Evolutionary conservation across 2,329 filamentous ascomycete species (phyloP), one percentile per base, ranked within the genome.

Genomic region (Penicillium sp.): DNA sequence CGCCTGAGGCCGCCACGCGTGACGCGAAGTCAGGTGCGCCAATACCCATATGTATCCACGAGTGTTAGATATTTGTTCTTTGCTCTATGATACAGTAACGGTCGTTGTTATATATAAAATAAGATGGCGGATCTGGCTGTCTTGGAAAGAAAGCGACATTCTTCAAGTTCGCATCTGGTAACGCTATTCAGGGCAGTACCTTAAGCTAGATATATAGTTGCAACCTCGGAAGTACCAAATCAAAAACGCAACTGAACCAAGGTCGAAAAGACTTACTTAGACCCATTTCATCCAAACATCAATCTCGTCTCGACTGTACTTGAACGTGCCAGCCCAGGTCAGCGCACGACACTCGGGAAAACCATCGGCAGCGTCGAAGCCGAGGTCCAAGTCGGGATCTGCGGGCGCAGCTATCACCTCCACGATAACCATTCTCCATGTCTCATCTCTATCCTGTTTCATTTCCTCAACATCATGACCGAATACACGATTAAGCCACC

Each of bases 1-100:
- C 49, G 60, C 59, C 62, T 63, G 48, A 66, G 63, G 59, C 61
- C 46, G 52, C 44, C 44, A 58, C 50, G 51, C 59, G 56, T 54
- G 57, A 66, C 61, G 59, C 60, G 59, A 60, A 56, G 57, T 63
- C 59, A 64, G 56, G 59, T 65, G 62, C 42, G 31, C 31, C 31
- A 34, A 20, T 20, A 4, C 18, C 4, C 18, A 20, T 20, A 3
- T 20, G 4, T 20, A 3, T 20, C 18, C 18, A 20, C 18, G 18
- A 1, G 18, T 20, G 18, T 20, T 20, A 20, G 18, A 20, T 20
- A 3, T 20, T 20, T 20, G 1, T 20, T 20, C 4, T 20, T 18
- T 16, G 29, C 29, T 10, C 18, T 16, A 18, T 18, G 6, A 34
- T 10, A 8, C 2, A 16, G 3, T 10, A 13, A 9, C 1, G n/a